phyloP scores from a whole-genome alignment of 208 protist genomes.

The Acanthamoeba castellanii region DNA sequence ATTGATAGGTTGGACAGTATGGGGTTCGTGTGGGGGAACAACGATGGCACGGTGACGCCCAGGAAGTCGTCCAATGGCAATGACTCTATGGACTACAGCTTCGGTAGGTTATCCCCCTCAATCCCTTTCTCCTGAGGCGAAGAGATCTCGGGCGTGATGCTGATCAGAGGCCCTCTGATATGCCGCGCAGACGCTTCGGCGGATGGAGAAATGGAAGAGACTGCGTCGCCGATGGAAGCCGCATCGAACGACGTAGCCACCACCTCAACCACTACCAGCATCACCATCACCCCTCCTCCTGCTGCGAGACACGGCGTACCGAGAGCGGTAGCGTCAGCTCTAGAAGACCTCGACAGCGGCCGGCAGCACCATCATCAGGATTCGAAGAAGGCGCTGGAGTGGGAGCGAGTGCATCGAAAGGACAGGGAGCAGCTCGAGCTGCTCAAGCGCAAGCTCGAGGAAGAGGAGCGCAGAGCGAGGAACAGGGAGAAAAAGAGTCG shows the following conservation, averaged over 20 bases:
- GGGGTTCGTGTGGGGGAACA: conserved; percentile 50
- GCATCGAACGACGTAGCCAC: neutral
- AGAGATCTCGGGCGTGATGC: neutral
- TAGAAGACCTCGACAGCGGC: neutral
- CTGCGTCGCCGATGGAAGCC: neutral
- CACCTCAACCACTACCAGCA: neutral
- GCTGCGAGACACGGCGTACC: neutral
- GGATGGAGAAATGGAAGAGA: neutral
- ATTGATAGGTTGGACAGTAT: neutral
- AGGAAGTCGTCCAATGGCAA: conserved; percentile 4
- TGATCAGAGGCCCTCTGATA: neutral
- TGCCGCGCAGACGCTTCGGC: neutral
- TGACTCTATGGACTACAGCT: conserved; percentile 28
- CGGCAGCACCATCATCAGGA: neutral
- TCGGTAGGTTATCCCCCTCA: neutral
- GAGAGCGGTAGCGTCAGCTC: neutral
- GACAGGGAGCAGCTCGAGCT: neutral
- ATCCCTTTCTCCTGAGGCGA: neutral
- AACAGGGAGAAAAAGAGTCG: neutral
- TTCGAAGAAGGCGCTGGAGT: neutral
- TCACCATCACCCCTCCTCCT: neutral
- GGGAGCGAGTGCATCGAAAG: neutral
- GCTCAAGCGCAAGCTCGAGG: neutral
- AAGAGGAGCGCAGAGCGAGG: neutral
- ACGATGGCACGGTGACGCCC: neutral